phyloP scores from a whole-genome alignment of 805 yeast species.

The Schwanniomyces polymorphus region DNA sequence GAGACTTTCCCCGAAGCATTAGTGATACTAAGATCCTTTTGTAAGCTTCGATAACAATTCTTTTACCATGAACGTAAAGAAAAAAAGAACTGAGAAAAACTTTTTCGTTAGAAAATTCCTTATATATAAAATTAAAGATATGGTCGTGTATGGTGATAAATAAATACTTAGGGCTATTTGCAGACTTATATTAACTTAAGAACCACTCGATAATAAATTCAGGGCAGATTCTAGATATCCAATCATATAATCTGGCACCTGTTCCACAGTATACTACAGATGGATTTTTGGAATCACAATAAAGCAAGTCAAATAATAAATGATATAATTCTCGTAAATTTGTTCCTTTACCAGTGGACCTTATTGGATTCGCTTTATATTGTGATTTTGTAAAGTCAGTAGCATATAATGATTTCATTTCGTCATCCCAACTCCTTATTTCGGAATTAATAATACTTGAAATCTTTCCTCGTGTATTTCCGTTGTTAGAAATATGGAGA shows the following conservation, averaged over 20 bases:
- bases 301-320: slow-evolving; percentile 38
- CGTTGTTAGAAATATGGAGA: slow-evolving; percentile 26
- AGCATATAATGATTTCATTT: slow-evolving; percentile 33
- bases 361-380: slow-evolving; percentile 27
- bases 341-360: slow-evolving; percentile 25
- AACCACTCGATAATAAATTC: slow-evolving; percentile 28
- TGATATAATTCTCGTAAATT: slow-evolving; percentile 39
- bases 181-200: not conserved
- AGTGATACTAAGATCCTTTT: slow-evolving; percentile 38
- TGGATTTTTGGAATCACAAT: slow-evolving; percentile 20
- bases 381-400: slow-evolving; percentile 30
- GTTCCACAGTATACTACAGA: slow-evolving; percentile 41
- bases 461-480: slow-evolving; percentile 18
- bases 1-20: slow-evolving; percentile 88
- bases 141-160: slow-evolving; percentile 4
- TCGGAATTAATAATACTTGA: slow-evolving; percentile 34
- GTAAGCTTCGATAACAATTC: slow-evolving; percentile 80
- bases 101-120: not conserved
- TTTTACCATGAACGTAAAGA: slow-evolving; percentile 62
- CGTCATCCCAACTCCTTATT: slow-evolving; percentile 38
- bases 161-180: slow-evolving; percentile 3
- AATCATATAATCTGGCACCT: slow-evolving; percentile 41
- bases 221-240: slow-evolving; percentile 32
- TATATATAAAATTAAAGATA: not conserved
- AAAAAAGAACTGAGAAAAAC: slow-evolving; percentile 9